Conservation (phyloP, 1,139 yeast genomes). For the Scheffersomyces quercinus region DNA sequence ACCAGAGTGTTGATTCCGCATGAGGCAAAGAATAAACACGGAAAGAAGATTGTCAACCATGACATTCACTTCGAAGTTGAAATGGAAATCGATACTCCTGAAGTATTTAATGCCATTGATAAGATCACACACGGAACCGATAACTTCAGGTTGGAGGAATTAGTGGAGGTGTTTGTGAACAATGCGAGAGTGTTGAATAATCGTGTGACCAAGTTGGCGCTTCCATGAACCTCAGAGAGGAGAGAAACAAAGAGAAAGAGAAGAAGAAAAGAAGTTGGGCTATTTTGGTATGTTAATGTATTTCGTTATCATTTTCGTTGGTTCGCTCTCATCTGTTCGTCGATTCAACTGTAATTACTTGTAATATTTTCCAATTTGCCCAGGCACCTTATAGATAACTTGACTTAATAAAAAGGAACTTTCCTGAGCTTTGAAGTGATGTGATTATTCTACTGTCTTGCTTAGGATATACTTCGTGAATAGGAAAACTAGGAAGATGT, state of each 20-base stretch:
- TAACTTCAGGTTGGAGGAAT: constrained; percentile 64
- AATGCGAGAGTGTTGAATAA: constrained; percentile 60
- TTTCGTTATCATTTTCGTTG: no score
- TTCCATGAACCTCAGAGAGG: neutral
- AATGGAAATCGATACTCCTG: constrained; percentile 69
- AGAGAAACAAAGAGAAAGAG: neutral
- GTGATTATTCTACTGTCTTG: no score
- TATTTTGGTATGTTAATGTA: no score
- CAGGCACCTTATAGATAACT: no score
- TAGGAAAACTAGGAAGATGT: no score
- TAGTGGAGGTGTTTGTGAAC: constrained; percentile 70
- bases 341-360: no score
- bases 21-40: constrained; percentile 43
- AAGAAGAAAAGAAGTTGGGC: no score
- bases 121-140: constrained; percentile 50
- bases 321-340: no score
- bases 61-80: constrained; percentile 59
- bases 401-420: no score
- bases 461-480: no score
- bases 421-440: no score
- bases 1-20: constrained; percentile 59
- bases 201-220: constrained; percentile 45
- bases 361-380: no score
- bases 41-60: constrained; percentile 39
- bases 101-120: constrained; percentile 64